A percentile compares a stretch with the other conserved stretches of the same genome.
Evolutionary conservation across 2,329 filamentous ascomycete species (phyloP).

Genomic region (Talaromyces sp.): DNA sequence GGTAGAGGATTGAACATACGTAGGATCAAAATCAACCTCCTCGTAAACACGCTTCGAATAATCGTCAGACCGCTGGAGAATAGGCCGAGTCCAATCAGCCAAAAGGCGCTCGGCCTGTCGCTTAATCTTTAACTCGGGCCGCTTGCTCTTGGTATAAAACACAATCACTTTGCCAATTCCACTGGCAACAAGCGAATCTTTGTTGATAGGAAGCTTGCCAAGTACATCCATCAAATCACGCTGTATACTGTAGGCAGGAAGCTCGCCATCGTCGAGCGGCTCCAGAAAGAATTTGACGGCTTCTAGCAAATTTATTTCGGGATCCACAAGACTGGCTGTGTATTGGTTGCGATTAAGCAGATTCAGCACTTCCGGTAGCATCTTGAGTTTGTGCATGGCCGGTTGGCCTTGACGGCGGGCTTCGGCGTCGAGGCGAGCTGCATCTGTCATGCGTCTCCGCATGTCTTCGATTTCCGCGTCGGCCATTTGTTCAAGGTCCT

Average conservation of each 20-base stretch:
- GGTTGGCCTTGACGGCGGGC: constrained; percentile 76
- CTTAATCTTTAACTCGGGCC: constrained; percentile 84
- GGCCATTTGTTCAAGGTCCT: constrained; percentile 87
- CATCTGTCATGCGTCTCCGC: constrained; percentile 84
- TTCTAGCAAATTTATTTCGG: constrained; percentile 91
- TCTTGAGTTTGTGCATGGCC: constrained; percentile 87
- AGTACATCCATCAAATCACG: constrained; percentile 85
- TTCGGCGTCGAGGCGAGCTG: constrained; percentile 80
- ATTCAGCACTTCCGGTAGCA: constrained; percentile 84
- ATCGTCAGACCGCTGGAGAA: constrained; percentile 88
- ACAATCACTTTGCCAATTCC: constrained; percentile 94
- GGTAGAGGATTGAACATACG: constrained; percentile 29
- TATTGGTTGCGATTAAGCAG: constrained; percentile 83
- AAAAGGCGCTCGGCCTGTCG: constrained; percentile 88
- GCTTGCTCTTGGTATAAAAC: constrained; percentile 95
- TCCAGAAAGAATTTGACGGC: constrained; percentile 97
- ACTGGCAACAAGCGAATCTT: constrained; percentile 83
- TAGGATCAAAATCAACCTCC: constrained; percentile 59
- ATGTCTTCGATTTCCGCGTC: constrained; percentile 87
- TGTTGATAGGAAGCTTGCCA: constrained; percentile 77
- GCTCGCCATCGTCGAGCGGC: constrained; percentile 85
- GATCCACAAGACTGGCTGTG: constrained; percentile 81
- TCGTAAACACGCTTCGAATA: constrained; percentile 76
- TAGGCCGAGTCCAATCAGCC: constrained; percentile 92
- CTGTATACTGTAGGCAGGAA: constrained; percentile 96